Evolutionary conservation across 371 early-diverging fungal genomes (phyloP), one percentile per base, ranked within the genome.

Genomic region (Parasitella parasitica): DNA sequence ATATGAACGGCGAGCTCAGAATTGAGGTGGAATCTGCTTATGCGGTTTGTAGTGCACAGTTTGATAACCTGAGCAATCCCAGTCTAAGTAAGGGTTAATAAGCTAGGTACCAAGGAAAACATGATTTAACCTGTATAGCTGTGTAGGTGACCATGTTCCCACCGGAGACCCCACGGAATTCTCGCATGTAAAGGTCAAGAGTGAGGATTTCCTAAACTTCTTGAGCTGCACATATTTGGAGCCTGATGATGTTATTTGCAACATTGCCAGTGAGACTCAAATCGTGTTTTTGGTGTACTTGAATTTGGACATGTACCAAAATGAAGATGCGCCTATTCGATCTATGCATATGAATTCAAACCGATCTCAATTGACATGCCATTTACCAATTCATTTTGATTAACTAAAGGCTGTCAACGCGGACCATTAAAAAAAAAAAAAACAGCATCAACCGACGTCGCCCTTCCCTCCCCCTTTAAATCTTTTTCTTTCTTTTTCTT

Each of bases 191-290:
- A 61, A 76, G 3, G 70, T 86, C 7, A 72, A 75, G 28, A 79
- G 81, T 32, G 78, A 85, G 6, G 86, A 87, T 57, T 84, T 89
- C 48, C 73, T 77, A 53, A 79, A 76, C 27, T 86, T 86, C 61
- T 56, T 86, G 26, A 82, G 78, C 13, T 72, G 83, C 55, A 71
- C 82, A 61, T 72, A 75, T 32, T 56, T 87, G 15, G 79, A 79
- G 37, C 89, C 89, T 20, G 67, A 71, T 24, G 68, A 86, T 52
- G 79, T 83, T 9, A 74, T 89, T 37, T 87, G 88, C 46, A 71
- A 64, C 20, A 73, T 78, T 18, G 59, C 65, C 2, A 66, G 75
- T 34, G 64, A 69, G 36, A 11, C 46, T 0, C 72, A 71, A 28
- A 46, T 78, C 2, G 66, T 71, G 1, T 75, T 78, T 32, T 68